Evolutionary conservation across 306 rosid genomes (phyloP).

Genomic region (Luffa aegyptiaca): DNA sequence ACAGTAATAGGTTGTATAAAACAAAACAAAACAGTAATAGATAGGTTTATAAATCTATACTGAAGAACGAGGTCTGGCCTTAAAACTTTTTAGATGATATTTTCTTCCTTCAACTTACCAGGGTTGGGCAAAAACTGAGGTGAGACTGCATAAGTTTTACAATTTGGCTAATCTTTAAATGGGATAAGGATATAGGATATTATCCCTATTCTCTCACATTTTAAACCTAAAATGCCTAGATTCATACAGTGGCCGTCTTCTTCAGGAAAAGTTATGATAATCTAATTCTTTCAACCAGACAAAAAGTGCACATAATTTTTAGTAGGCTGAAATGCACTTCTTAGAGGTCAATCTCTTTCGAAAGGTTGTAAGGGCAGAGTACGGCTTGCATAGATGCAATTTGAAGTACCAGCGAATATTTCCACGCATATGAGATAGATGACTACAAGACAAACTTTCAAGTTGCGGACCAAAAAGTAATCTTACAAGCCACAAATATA

Average conservation of each 20-base stretch:
- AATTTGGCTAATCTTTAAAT: not conserved
- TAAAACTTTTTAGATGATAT: not conserved
- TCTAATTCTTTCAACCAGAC: not conserved
- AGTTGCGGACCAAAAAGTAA: not conserved
- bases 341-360: not conserved
- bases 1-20: not conserved
- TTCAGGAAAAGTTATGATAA: not conserved
- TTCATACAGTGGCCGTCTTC: not conserved
- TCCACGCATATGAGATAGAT: not conserved
- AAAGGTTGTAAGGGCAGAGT: not conserved
- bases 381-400: not conserved
- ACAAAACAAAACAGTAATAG: no score
- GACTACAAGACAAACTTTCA: not conserved
- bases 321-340: not conserved
- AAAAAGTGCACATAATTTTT: not conserved
- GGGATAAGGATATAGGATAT: not conserved
- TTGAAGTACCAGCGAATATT: slow-evolving; percentile 1
- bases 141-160: not conserved
- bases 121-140: no score
- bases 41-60: not conserved
- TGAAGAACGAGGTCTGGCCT: not conserved
- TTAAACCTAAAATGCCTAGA: not conserved
- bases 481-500: not conserved
- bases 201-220: not conserved
- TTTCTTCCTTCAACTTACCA: not conserved